These are phyloP conservation scores for Malassezia japonica DNA, from an alignment of 1,284 basidiomycete genomes.

Conservation along the genomic window DNA sequence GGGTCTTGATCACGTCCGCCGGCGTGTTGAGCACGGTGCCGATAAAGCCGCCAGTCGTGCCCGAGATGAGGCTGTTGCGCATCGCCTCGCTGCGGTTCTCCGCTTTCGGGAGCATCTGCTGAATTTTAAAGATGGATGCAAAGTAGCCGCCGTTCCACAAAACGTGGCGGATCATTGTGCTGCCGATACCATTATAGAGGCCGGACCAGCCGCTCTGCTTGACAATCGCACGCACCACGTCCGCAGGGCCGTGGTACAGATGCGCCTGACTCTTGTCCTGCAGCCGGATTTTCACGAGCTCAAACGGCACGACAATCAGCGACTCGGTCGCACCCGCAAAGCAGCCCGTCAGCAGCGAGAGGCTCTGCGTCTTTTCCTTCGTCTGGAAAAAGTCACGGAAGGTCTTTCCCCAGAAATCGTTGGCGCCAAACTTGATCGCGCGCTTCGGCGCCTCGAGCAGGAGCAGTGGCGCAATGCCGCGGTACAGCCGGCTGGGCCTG, in stretches of 20 bases:
- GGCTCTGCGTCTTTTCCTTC: constrained; percentile 71
- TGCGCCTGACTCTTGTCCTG: constrained; percentile 52
- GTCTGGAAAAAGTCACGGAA: constrained; percentile 55
- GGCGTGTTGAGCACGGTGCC: constrained; percentile 70
- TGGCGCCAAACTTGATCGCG: constrained; percentile 82
- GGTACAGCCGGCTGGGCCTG: constrained; percentile 73
- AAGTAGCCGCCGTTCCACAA: constrained; percentile 57
- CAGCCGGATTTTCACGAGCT: constrained; percentile 87
- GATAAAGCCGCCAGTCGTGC: constrained; percentile 78
- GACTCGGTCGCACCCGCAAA: constrained; percentile 84
- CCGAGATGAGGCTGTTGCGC: constrained; percentile 84
- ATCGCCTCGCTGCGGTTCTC: constrained; percentile 59
- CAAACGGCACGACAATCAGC: constrained; percentile 80
- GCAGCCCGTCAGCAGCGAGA: constrained; percentile 83
- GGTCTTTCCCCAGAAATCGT: constrained; percentile 73
- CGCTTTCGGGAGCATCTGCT: constrained; percentile 68
- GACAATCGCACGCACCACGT: constrained; percentile 64
- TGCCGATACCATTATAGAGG: constrained; percentile 54
- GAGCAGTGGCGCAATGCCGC: constrained; percentile 85
- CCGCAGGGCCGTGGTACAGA: constrained; percentile 65
- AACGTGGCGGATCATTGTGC: constrained; percentile 23
- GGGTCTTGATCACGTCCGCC: constrained; percentile 85
- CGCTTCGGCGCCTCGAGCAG: constrained; percentile 95
- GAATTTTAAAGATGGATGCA: constrained; percentile 71
- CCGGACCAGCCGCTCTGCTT: constrained; percentile 69